These are phyloP conservation scores for Stachybotrys chartarum DNA, from an alignment of 2,329 filamentous ascomycete species.

Conservation along the genomic window DNA sequence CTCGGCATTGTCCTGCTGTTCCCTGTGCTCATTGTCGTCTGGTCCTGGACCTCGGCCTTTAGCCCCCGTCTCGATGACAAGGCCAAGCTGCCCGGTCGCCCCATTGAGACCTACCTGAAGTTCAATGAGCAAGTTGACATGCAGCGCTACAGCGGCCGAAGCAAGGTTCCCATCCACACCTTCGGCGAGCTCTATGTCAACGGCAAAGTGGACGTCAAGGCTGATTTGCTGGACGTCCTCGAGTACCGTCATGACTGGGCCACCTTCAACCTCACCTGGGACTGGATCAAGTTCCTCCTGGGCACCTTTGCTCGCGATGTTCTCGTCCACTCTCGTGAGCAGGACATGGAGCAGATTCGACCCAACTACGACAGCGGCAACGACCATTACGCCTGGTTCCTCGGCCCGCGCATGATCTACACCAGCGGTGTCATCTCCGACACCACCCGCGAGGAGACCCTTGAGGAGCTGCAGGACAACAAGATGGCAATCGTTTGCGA, in stretches of 20 bases:
- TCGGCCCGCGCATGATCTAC: constrained; percentile 96
- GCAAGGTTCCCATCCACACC: constrained; percentile 77
- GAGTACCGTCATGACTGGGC: constrained; percentile 95
- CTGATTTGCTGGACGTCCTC: constrained; percentile 74
- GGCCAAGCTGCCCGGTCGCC: constrained; percentile 71
- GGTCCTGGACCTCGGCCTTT: constrained; percentile 68
- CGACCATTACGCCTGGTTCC: constrained; percentile 95
- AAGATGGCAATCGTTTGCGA: constrained; percentile 90
- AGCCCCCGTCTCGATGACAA: constrained; percentile 87
- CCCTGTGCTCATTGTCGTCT: constrained; percentile 73
- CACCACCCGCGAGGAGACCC: constrained; percentile 72
- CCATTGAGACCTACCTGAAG: constrained; percentile 78
- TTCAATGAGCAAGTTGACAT: constrained; percentile 55
- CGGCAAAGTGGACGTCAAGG: constrained; percentile 85
- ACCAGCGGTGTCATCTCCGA: constrained; percentile 88
- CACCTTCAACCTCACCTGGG: constrained; percentile 77
- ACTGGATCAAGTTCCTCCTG: constrained; percentile 76
- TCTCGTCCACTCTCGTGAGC: constrained; percentile 79
- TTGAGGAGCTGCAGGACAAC: constrained; percentile 96
- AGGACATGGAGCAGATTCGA: constrained; percentile 93
- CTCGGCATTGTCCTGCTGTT: constrained; percentile 67
- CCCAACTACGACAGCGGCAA: constrained; percentile 94
- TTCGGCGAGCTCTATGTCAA: constrained; percentile 96
- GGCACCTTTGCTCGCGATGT: constrained; percentile 78
- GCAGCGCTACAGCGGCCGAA: constrained; percentile 62